Conservation (phyloP, 495 filamentous ascomycete genomes). For the Achaetomiella virescens region DNA sequence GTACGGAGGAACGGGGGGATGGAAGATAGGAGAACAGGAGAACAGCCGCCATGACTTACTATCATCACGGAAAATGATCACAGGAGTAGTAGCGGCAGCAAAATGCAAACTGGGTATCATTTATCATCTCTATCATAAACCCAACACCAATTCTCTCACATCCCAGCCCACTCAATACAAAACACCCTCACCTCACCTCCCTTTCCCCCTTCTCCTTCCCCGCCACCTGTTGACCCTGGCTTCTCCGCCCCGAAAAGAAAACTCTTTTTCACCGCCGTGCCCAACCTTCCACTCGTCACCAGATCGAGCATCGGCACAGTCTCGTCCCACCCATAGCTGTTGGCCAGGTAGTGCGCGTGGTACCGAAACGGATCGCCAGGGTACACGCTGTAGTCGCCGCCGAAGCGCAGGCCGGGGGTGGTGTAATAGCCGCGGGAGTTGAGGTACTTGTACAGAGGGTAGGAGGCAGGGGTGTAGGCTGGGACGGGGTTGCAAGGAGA, state of each 20-base stretch:
- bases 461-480: constrained; percentile 47
- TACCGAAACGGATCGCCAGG: constrained; percentile 92
- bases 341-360: constrained; percentile 85
- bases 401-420: constrained; percentile 87
- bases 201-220: not conserved
- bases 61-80: too few relatives aligned
- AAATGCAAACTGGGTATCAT: constrained; percentile 6
- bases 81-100: too few relatives aligned
- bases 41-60: too few relatives aligned
- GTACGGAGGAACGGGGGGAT: too few relatives aligned
- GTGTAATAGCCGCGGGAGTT: constrained; percentile 78
- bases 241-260: constrained; percentile 71
- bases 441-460: constrained; percentile 68
- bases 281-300: constrained; percentile 77
- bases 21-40: too few relatives aligned
- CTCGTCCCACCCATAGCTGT: constrained; percentile 75
- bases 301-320: constrained; percentile 77
- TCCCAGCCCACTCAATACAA: constrained; percentile 34
- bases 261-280: constrained; percentile 92
- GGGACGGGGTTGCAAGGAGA: constrained; percentile 32
- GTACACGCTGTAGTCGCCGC: constrained; percentile 88
- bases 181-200: constrained; percentile 24
- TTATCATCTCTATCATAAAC: not conserved
- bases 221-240: not conserved
- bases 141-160: constrained; percentile 15